Base-by-base conservation (phyloP, 2,329 filamentous ascomycete species). In the Colletotrichum navitas region DNA sequence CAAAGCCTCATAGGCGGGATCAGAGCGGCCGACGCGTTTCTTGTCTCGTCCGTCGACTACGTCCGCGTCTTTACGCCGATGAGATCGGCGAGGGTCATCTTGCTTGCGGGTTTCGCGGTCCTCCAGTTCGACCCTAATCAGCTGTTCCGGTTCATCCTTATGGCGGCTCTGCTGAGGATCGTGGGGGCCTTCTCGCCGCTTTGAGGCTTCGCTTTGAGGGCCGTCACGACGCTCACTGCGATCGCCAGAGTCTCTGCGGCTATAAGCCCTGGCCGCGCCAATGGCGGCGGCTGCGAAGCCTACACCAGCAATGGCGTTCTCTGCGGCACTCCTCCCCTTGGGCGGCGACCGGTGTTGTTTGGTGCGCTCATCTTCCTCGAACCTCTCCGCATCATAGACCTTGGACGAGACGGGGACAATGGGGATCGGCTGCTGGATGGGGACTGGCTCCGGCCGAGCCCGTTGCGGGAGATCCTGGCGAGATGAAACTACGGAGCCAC, bases 351-450 rank as follows among this genome's bases (percentile, higher is more conserved):
- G 78, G 24, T 74, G 68, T 24, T 75, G 66, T 63, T 79, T 80
- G 14, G 78, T 75, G 21, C 76, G 79, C 39, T 81, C 83, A 62
- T 80, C 76, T 29, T 79, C 84, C 36, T 82, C 81, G 36, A 81
- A 74, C 56, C 79, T 82, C 49, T 83, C 81, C 43, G 86, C 83
- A 59, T 90, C 87, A 76, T 94, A 93, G 1, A 95, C 86, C 24
- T 88, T 88, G 73, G 88, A 88, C 47, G 91, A 91, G 3, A 97
- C 90, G 0, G 93, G 93, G 2, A 88, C 86, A 70, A 93, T 88
- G 2, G 95, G 95, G 75, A 94, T 92, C 2, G 95, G 95, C 76
- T 97, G 94, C 79, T 96, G 92, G n/a, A 98, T 85, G 14, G 91
- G 90, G 41, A 94, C 87, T 0, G 89, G 85, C 7, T 84, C 89